Evolutionary conservation across 2,329 filamentous ascomycete genomes (phyloP).

Genomic region (Trichoderma sp.): DNA sequence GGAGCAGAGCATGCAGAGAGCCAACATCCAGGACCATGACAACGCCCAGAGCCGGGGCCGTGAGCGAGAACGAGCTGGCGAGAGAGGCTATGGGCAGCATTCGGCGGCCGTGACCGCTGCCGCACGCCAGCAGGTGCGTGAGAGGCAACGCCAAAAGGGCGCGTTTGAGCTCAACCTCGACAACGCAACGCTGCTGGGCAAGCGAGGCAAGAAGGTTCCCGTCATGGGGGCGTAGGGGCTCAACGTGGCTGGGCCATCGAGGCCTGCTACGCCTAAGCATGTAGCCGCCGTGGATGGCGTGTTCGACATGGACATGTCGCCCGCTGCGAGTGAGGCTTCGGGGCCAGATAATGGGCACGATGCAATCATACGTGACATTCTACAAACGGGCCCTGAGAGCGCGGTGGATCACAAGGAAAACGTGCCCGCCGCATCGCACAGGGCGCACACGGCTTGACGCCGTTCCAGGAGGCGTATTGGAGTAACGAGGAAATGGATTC

Average conservation of each 20-base stretch:
- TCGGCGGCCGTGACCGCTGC: constrained; percentile 81
- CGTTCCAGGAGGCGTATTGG: constrained; percentile 32
- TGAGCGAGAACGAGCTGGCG: constrained; percentile 41
- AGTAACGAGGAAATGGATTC: constrained; percentile 33
- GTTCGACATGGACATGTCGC: constrained; percentile 26
- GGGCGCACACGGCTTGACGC: constrained; percentile 23
- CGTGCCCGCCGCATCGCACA: constrained; percentile 4
- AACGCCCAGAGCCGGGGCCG: constrained; percentile 38
- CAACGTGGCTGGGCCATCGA: neutral
- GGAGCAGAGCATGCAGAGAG: constrained; percentile 84
- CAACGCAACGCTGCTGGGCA: constrained; percentile 84
- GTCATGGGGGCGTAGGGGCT: constrained; percentile 46
- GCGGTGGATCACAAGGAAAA: constrained; percentile 10
- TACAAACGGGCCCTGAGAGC: constrained; percentile 20
- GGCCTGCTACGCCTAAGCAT: constrained; percentile 16
- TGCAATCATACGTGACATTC: constrained; percentile 12
- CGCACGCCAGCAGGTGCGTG: constrained; percentile 75
- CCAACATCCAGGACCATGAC: constrained; percentile 65
- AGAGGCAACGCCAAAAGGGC: constrained; percentile 69
- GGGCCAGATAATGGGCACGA: constrained; percentile 8
- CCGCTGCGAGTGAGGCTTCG: neutral
- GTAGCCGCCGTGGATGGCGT: constrained; percentile 30
- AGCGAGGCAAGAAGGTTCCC: constrained; percentile 60
- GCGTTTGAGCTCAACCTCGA: constrained; percentile 91
- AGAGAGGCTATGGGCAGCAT: constrained; percentile 85